Base-by-base conservation (phyloP, 768 basidiomycete species). In the Tricholoma matsutake region DNA sequence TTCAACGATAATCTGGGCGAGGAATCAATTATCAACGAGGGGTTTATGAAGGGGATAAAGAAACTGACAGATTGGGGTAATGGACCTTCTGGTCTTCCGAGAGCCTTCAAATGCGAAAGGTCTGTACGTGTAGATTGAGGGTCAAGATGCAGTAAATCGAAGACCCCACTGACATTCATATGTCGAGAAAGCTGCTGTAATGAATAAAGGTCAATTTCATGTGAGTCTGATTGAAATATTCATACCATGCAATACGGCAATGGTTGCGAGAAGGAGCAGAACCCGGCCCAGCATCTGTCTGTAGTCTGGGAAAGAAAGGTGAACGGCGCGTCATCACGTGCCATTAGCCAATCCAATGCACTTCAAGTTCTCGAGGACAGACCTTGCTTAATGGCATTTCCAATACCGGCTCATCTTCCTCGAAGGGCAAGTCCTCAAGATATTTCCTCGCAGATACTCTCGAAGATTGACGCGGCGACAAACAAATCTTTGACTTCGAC, bases 101-200 rank as follows among this genome's bases (percentile, higher is more conserved):
- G 79, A 14, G 89, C 88, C 67, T 93, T 94, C 65, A 91, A 69
- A 63, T 85, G 85, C 11, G 91, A 89, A 54, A 91, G 73, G 71
- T 94, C 92, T 94, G 47, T 60, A 20, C 57, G 35, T n/a, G 14
- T 4, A 25, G 3, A 6, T 22, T 16, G 7, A 31, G 25, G 25
- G 6, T 45, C 28, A 57, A 32, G 9, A 47, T 9, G 18, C 16
- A 29, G 39, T 10, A 7, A 32, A 34, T 13, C 25, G 55, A 4
- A 29, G 25, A 14, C 9, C 20, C 8, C 16, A 78, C 88, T 69
- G 57, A 87, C 91, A 84, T 77, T 92, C 89, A 71, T 91, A 92
- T 2, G 87, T 84, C 16, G 92, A 92, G 71, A 85, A 92, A 18
- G 89, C 88, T 49, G 89, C 91, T 92, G 67, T 4, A 64, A 61